Evolutionary conservation across 768 basidiomycete species (phyloP), one percentile per base, ranked within the genome.

Genomic region (Rhodotorula paludigena): DNA sequence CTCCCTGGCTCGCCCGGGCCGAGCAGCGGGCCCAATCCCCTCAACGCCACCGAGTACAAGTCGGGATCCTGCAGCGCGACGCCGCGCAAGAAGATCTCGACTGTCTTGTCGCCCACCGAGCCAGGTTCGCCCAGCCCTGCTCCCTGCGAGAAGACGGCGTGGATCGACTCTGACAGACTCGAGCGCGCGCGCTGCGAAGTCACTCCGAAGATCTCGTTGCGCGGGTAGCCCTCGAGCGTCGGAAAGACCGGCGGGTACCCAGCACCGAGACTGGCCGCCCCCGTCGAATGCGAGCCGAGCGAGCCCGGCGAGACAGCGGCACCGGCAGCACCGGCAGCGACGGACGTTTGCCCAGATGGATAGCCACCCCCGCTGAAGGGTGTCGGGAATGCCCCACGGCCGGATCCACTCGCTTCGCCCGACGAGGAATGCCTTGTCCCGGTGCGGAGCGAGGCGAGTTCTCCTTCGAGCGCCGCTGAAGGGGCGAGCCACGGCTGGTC

Each of bases 71-170:
- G 28, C 41, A 54, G 14, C 32, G 33, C 41, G 2, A 35, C 32
- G 9, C 60, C 60, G 2, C 41, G 39, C 9, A 61, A 28, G n/a
- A 61, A 61, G 21, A 16, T 28, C 52, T 61, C 60, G 30, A 61
- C 32, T 1, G 60, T 54, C 32, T 7, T 32, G 41, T n/a, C 5
- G 15, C 18, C 25, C 41, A 21, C 30, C 30, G 23, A 38, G 12
- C 14, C 52, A 7, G 36, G 21, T 1, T 28, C 16, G 3, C 30
- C 30, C 3, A 61, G 23, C 6, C 60, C 60, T 4, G 55, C 28
- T 2, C 48, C 60, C 10, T 16, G 28, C 23, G 51, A 30, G 36
- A 67, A 67, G 23, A 32, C 42, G 12, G 41, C 30, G 15, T 28
- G 42, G 41, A 67, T 48, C 25, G 53, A 14, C 14, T 55, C 53